Percentiles rank a stretch among this genome's conserved stretches.
Evolutionary conservation across 805 yeast genomes (phyloP).

Genomic region (Candida coleopterorum): DNA sequence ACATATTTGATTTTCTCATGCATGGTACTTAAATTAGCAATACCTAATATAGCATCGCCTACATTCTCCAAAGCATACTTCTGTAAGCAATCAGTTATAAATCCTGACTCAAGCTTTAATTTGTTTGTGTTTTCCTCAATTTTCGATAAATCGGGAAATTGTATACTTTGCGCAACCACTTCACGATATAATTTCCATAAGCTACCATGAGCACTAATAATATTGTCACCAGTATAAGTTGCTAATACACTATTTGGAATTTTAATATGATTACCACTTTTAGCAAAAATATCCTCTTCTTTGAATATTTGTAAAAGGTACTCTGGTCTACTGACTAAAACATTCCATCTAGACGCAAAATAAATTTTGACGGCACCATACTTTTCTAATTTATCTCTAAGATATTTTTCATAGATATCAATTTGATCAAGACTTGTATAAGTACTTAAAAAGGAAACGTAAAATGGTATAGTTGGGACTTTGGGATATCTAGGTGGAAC

Average conservation of each 20-base stretch:
- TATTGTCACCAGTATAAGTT: constrained; percentile 55
- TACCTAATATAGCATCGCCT: constrained; percentile 46
- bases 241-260: constrained; percentile 53
- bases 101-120: constrained; percentile 20
- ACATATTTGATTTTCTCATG: constrained; percentile 39
- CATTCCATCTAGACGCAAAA: constrained; percentile 61
- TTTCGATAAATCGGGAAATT: constrained; percentile 41
- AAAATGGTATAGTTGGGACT: constrained; percentile 61
- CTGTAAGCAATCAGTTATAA: constrained; percentile 26
- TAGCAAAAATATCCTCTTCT: constrained; percentile 49
- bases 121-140: constrained; percentile 33
- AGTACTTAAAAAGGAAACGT: constrained; percentile 46
- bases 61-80: constrained; percentile 45
- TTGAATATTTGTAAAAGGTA: constrained; percentile 42
- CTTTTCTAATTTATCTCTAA: constrained; percentile 41
- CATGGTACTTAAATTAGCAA: constrained; percentile 41
- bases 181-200: constrained; percentile 47
- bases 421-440: constrained; percentile 44
- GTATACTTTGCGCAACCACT: constrained; percentile 43
- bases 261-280: constrained; percentile 57
- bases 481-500: constrained; percentile 41
- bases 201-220: constrained; percentile 54
- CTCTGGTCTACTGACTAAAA: constrained; percentile 47
- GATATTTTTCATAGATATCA: constrained; percentile 39
- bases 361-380: constrained; percentile 56